Conservation (phyloP, 2,329 filamentous ascomycete genomes). For the Alternaria brassicae region DNA sequence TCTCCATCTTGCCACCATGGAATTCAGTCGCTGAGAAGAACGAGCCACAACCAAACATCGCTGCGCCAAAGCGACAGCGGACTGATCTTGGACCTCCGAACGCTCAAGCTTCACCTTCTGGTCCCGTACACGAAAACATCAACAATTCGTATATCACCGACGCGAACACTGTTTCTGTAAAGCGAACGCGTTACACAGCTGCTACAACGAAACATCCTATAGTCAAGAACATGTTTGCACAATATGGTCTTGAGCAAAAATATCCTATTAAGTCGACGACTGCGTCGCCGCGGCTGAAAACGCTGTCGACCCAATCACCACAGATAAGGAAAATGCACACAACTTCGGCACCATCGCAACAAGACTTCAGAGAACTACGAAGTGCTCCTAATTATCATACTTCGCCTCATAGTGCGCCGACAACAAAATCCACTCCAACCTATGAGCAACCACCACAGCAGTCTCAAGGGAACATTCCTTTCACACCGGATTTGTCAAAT, state of each 20-base stretch:
- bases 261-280: background rate
- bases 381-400: too few relatives aligned
- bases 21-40: conserved; percentile 6
- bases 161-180: background rate
- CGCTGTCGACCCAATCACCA: background rate
- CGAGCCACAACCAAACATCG: background rate
- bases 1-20: background rate
- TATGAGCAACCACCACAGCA: too few relatives aligned
- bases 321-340: background rate
- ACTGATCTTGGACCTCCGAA: conserved; percentile 5
- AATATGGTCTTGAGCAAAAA: background rate
- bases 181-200: background rate
- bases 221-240: background rate
- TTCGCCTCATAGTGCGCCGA: too few relatives aligned
- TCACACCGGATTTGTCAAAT: background rate
- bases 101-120: background rate
- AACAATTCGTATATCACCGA: background rate
- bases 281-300: background rate
- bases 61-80: conserved; percentile 27
- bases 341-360: background rate
- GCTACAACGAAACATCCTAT: background rate
- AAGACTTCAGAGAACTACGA: too few relatives aligned
- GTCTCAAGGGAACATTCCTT: too few relatives aligned
- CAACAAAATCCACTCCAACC: too few relatives aligned
- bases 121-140: background rate